Percentiles rank a stretch among this genome's conserved stretches.
Conservation (phyloP, 192 early-diverging fungal genomes). For the Jimgerdemannia flammicorona region DNA sequence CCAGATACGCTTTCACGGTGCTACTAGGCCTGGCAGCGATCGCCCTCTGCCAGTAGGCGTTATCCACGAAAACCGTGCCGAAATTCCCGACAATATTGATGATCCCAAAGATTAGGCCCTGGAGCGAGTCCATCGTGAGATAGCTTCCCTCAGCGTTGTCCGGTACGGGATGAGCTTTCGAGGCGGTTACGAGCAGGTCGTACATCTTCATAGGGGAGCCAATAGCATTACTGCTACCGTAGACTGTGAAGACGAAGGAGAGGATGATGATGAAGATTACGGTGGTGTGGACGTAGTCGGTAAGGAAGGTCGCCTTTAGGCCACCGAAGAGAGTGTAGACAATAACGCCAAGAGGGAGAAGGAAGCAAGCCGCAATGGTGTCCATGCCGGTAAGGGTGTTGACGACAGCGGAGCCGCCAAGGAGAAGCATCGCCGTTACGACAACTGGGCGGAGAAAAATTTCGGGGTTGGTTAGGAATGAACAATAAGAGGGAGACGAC, state of each 20-base stretch:
- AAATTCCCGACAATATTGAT: slow-evolving; percentile 78
- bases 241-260: slow-evolving; percentile 65
- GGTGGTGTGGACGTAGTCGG: slow-evolving; percentile 67
- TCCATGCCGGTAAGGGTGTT: slow-evolving; percentile 63
- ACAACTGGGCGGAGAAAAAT: slow-evolving; percentile 32
- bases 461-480: background rate
- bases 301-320: slow-evolving; percentile 71
- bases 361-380: slow-evolving; percentile 54
- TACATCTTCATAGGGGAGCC: slow-evolving; percentile 65
- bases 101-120: slow-evolving; percentile 68
- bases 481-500: background rate
- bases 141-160: slow-evolving; percentile 60
- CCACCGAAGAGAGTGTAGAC: slow-evolving; percentile 65
- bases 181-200: slow-evolving; percentile 54
- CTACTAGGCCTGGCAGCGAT: slow-evolving; percentile 64
- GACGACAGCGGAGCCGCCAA: slow-evolving; percentile 70
- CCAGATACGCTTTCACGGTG: slow-evolving; percentile 64
- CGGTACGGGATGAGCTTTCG: slow-evolving; percentile 42
- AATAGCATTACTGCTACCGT: slow-evolving; percentile 52
- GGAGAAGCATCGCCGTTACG: slow-evolving; percentile 69
- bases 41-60: slow-evolving; percentile 75
- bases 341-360: slow-evolving; percentile 67
- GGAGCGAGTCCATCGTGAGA: slow-evolving; percentile 59
- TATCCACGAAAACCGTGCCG: slow-evolving; percentile 71
- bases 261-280: slow-evolving; percentile 70